Evolutionary conservation across 1,284 basidiomycete species (phyloP), one percentile per base, ranked within the genome.

Genomic region (Xerocomus nothofagi): DNA sequence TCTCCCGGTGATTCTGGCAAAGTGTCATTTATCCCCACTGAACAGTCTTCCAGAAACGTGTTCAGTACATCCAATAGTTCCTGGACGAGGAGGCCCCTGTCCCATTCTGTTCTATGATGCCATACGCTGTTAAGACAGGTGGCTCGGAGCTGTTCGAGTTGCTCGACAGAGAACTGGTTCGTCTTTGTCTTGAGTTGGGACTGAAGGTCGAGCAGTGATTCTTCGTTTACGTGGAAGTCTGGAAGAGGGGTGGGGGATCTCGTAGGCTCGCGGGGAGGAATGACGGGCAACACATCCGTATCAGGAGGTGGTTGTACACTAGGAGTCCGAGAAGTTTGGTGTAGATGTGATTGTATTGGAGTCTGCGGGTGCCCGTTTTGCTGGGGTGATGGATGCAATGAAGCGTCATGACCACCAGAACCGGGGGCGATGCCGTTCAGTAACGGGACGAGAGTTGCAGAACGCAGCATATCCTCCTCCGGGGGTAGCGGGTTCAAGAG

Each of bases 101-200:
- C 79, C 95, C 97, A 99, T 17, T 89, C 85, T 17, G 73, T 70
- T 15, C 94, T 76, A 56, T 84, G 82, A 17, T 81, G 74, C 93
- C 95, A 98, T 17, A 98, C 78, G 29, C 76, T 75, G 44, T 86
- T 84, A 38, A 94, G 81, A 57, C 84, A 88, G 1, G 81, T 83
- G 5, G 96, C 94, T 4, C 97, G 83, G 6, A 98, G 76, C 65
- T 98, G 93, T 64, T 98, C 95, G 3, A 99, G 80, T 66, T 98
- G 86, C 63, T 99, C 96, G 39, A 98, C 78, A 21, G 75, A 89
- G 37, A 94, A 72, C 1, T 62, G 60, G 1, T 57, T 67, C 1
- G 92, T 95, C 39, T 66, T 65, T 20, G 77, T 71, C 27, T 71
- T 71, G 26, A 91, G 66, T 45, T 73, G 69, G 11, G 63, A 47